Evolutionary conservation across 345 rosid genomes (phyloP).

Genomic region (Brassica juncea): DNA sequence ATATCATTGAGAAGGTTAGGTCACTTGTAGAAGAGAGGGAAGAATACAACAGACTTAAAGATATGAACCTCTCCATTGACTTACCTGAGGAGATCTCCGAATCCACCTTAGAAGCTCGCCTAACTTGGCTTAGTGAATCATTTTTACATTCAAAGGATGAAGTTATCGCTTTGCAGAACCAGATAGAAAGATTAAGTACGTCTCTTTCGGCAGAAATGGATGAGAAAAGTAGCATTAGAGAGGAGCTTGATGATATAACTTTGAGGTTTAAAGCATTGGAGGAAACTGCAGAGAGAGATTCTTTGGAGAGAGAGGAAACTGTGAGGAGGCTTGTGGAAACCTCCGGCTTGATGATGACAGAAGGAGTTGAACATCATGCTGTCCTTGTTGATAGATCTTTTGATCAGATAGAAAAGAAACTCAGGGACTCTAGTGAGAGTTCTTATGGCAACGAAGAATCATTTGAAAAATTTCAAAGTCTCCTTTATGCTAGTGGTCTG

Average conservation of each 20-base stretch:
- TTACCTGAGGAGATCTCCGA: constrained; percentile 57
- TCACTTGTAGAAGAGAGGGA: constrained; percentile 74
- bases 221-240: constrained; percentile 60
- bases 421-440: constrained; percentile 38
- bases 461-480: constrained; percentile 61
- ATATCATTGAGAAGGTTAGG: constrained; percentile 56
- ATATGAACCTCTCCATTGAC: constrained; percentile 51
- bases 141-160: constrained; percentile 54
- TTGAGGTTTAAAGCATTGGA: constrained; percentile 47
- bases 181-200: constrained; percentile 59
- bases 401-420: constrained; percentile 54
- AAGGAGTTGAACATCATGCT: constrained; percentile 41
- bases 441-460: constrained; percentile 44
- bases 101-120: constrained; percentile 59
- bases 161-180: constrained; percentile 50
- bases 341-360: constrained; percentile 50
- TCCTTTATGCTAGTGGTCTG: constrained; percentile 62
- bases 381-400: constrained; percentile 58
- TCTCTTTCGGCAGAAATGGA: constrained; percentile 58
- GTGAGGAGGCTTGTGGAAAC: constrained; percentile 56
- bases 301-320: constrained; percentile 60
- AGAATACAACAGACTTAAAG: constrained; percentile 61
- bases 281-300: constrained; percentile 45
- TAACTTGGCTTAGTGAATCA: constrained; percentile 72
- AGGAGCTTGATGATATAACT: constrained; percentile 49